Conservation (phyloP, 192 early-diverging fungal species). For the Bifiguratus adelaidae region DNA sequence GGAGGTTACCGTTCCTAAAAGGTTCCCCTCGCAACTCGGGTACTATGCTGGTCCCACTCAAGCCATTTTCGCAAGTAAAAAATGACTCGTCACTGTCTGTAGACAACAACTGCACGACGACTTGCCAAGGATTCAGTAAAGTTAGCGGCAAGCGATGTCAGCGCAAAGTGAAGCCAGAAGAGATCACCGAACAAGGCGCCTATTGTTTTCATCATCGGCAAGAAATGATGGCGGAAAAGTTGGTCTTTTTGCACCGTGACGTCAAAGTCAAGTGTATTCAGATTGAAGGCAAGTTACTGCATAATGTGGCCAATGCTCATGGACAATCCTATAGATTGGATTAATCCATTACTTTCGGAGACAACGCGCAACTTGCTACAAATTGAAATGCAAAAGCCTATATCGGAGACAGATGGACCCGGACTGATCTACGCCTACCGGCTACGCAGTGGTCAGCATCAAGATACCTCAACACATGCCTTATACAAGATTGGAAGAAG, state of each 20-base stretch:
- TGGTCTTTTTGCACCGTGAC: background rate
- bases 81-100: no score
- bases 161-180: no score
- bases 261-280: background rate
- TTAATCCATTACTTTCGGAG: conserved; percentile 3
- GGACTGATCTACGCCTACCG: conserved; percentile 37
- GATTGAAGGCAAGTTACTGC: background rate
- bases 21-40: no score
- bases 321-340: background rate
- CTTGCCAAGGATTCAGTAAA: no score
- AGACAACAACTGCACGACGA: no score
- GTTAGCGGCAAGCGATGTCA: no score
- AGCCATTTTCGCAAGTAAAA: no score
- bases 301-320: background rate
- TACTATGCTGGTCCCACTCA: no score
- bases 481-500: conserved; percentile 36
- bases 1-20: no score
- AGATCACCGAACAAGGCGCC: no score
- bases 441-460: conserved; percentile 1
- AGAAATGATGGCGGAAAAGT: background rate
- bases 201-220: background rate
- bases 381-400: conserved; percentile 27
- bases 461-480: conserved; percentile 11
- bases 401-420: conserved; percentile 26
- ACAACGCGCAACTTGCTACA: conserved; percentile 20